Evolutionary conservation across 495 filamentous ascomycete genomes (phyloP).

Genomic region (Neurospora sp.): DNA sequence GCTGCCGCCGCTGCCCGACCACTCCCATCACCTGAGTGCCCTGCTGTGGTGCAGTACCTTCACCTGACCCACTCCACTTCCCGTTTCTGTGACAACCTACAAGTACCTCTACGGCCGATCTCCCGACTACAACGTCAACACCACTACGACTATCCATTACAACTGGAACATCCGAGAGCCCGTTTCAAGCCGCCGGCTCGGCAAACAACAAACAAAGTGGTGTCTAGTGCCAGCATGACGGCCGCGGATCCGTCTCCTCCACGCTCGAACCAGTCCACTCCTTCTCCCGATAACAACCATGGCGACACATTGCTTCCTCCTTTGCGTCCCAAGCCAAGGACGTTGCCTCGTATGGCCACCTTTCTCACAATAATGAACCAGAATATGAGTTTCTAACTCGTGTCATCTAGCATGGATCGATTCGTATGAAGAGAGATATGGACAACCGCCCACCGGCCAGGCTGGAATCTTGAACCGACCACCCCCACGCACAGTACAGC

Average conservation of each 20-base stretch:
- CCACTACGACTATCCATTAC: not conserved
- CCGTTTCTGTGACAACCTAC: not conserved
- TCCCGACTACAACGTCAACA: not conserved
- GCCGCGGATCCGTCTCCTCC: slow-evolving; percentile 12
- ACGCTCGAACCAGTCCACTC: slow-evolving; percentile 14
- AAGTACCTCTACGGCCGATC: not conserved
- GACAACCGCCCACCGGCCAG: slow-evolving; percentile 25
- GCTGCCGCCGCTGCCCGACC: not conserved
- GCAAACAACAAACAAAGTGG: not conserved
- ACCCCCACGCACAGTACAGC: slow-evolving; percentile 42
- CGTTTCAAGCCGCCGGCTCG: not conserved
- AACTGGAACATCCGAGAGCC: not conserved
- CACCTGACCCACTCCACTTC: not conserved
- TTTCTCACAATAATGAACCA: not conserved
- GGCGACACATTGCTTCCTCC: not conserved
- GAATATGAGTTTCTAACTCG: slow-evolving; percentile 8
- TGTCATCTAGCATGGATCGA: slow-evolving; percentile 41
- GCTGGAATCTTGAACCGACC: slow-evolving; percentile 15
- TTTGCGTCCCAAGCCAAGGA: slow-evolving; percentile 11
- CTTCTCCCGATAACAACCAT: not conserved
- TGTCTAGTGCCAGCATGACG: slow-evolving; percentile 12
- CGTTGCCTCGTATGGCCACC: slow-evolving; percentile 30
- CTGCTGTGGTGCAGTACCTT: not conserved
- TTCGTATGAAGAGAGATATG: slow-evolving; percentile 33
- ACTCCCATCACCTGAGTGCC: not conserved